These are phyloP conservation scores for Plasmodium billcollinsi DNA, from an alignment of 169 alveolate genomes.

Conservation along the genomic window DNA sequence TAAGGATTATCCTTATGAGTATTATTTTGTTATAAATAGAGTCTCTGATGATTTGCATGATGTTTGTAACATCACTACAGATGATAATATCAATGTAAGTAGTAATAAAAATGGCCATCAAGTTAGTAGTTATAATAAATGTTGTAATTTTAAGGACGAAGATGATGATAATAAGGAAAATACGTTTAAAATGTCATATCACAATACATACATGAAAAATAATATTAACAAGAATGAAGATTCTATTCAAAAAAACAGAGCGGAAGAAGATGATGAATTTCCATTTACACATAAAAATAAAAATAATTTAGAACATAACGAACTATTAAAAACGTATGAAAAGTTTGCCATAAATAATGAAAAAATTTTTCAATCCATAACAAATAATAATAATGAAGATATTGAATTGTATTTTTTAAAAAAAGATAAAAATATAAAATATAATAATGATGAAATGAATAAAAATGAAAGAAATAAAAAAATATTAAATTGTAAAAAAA, in stretches of 20 bases:
- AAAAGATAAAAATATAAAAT: neutral
- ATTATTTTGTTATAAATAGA: conserved; percentile 14
- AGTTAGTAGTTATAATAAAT: neutral
- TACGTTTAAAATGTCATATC: no score
- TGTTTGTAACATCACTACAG: neutral
- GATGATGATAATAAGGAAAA: no score
- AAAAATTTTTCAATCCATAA: neutral
- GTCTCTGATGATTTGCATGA: neutral
- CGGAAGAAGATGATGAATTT: neutral
- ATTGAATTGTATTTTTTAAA: neutral
- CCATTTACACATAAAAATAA: neutral
- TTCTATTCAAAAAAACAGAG: neutral
- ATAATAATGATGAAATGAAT: neutral
- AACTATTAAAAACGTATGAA: conserved; percentile 5
- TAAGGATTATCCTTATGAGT: conserved; percentile 40
- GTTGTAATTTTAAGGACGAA: neutral
- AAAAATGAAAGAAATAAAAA: neutral
- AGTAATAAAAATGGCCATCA: neutral
- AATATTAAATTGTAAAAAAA: conserved; percentile 9
- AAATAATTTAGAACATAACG: neutral
- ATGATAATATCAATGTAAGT: neutral
- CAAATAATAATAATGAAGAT: neutral
- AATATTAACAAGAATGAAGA: no score
- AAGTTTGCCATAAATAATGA: conserved; percentile 6
- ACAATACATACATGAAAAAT: no score